Evolutionary conservation across 257 asterid genomes (phyloP).

Genomic region (Solanum rostratum): DNA sequence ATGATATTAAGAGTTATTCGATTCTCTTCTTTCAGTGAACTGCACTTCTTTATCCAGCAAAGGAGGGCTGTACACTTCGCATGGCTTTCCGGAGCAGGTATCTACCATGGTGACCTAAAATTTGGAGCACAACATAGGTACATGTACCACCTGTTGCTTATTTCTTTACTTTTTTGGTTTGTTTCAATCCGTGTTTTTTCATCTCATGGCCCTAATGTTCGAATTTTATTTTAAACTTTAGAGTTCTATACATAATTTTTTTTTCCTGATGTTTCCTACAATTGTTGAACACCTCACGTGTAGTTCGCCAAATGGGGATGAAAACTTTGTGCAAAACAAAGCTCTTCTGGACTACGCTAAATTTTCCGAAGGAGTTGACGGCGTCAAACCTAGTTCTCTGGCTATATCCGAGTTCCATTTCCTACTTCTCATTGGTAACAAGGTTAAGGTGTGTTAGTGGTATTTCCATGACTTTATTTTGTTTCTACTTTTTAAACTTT

Average conservation of each 20-base stretch:
- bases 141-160: constrained; percentile 8
- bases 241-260: neutral
- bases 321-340: constrained; percentile 96
- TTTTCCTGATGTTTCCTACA: neutral
- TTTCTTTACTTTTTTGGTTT: neutral
- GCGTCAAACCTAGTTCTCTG: constrained; percentile 86
- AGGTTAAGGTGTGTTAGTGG: constrained; percentile 64
- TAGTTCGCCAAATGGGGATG: constrained; percentile 90
- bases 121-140: constrained; percentile 85
- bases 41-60: constrained; percentile 88
- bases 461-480: constrained; percentile 9
- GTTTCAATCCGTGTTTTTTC: neutral
- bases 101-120: constrained; percentile 92
- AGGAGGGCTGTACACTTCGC: constrained; percentile 93
- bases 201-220: neutral
- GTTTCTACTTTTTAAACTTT: neutral
- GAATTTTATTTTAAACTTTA: neutral
- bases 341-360: constrained; percentile 83
- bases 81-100: constrained; percentile 99
- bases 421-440: constrained; percentile 91
- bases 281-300: constrained; percentile 7
- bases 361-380: constrained; percentile 73
- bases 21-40: constrained; percentile 64
- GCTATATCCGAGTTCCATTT: constrained; percentile 93
- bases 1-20: neutral